Evolutionary conservation across 208 protist species (phyloP).

Genomic region (Trypanosoma lewisi): DNA sequence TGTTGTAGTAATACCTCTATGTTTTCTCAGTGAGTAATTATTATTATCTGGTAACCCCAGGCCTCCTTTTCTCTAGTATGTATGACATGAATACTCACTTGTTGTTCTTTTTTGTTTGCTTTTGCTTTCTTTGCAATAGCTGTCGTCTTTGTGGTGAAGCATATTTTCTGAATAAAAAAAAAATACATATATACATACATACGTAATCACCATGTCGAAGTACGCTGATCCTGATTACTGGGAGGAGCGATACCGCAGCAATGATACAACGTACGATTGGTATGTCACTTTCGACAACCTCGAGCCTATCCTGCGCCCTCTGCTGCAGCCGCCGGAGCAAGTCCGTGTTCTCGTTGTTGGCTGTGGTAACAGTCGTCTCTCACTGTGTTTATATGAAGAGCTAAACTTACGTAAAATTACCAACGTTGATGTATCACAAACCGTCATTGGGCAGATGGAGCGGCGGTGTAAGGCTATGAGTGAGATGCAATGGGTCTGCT

Average conservation of each 20-base stretch:
- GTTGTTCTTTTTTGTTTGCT: constrained; percentile 3
- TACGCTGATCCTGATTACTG: constrained; percentile 91
- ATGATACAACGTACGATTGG: constrained; percentile 92
- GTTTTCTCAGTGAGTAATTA: too few species aligned
- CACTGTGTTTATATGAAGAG: constrained; percentile 77
- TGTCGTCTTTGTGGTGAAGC: neutral
- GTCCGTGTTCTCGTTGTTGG: constrained; percentile 84
- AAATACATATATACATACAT: neutral
- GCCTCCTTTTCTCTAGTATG: too few species aligned
- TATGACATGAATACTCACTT: neutral
- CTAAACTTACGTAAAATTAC: constrained; percentile 86
- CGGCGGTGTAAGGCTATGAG: constrained; percentile 78
- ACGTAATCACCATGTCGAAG: constrained; percentile 64
- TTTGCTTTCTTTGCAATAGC: neutral
- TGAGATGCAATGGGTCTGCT: constrained; percentile 87
- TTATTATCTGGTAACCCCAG: too few species aligned
- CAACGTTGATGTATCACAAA: constrained; percentile 89
- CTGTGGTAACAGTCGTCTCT: constrained; percentile 89
- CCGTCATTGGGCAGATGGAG: constrained; percentile 87
- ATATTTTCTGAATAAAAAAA: constrained; percentile 6
- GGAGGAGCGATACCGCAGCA: constrained; percentile 91
- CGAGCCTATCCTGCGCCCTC: constrained; percentile 66
- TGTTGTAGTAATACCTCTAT: too few species aligned
- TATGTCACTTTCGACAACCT: constrained; percentile 88
- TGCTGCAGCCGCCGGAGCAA: constrained; percentile 77